Base-by-base conservation (phyloP, 495 filamentous ascomycete genomes). In the Bryoglossum gracile region DNA sequence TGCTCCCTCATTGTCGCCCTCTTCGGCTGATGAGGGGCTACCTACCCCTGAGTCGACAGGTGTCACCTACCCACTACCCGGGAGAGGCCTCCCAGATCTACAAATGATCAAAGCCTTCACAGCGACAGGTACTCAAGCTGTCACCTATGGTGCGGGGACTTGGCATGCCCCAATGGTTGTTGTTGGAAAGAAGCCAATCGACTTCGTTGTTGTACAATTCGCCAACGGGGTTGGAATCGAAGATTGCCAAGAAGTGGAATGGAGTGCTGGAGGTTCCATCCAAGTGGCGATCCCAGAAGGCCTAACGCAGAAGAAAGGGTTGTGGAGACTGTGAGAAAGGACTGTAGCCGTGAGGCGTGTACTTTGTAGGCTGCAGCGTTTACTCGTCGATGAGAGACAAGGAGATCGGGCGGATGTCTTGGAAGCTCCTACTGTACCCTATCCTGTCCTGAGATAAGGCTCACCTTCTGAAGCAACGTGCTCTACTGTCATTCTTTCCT, bases 151-250 rank as follows among this genome's bases (percentile, higher is more conserved):
- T 10, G 78, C 83, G 13, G 92, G 87, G 13, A 95, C 88, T 35
- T 98, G 94, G 56, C 92, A 98, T 74, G 89, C 91, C 54, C 92
- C 92, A 2, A 97, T 98, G 92, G 87, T 85, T 13, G 89, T 88
- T 37, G 59, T 96, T 17, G 92, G 91, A 1, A 58, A 68, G 38
- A 55, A 70, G 26, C 70, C 77, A 17, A 75, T 89, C 22, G 83
- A 84, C 57, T 98, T 97, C 67, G 79, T 95, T 19, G 89, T 96
- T 8, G 75, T 87, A 61, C 90, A 95, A 67, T 87, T 81, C 69
- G 82, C 81, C 13, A 98, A 94, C 66, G 89, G 86, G 3, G 83
- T 90, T 28, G 78, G 65, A 10, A 70, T 78, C 2, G 92, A 97
- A 70, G 92, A 98, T 66, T 92, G 87, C 57, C 86, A 97, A 69